Evolutionary conservation across 768 basidiomycete genomes (phyloP), one percentile per base, ranked within the genome.

Genomic region (Suillus lakei): DNA sequence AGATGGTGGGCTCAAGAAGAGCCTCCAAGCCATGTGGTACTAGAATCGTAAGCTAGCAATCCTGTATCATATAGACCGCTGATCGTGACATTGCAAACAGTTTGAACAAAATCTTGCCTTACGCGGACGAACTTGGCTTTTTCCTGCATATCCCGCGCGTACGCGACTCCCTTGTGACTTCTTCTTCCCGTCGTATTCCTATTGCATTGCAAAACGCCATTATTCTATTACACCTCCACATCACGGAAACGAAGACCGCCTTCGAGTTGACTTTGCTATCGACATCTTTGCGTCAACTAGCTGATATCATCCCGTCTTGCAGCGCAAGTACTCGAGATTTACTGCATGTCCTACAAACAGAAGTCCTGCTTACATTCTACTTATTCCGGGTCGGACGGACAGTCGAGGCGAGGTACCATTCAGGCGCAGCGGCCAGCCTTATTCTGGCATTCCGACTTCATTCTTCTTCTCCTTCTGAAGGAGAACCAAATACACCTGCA

Each of bases 331-430:
- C 70, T 66, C 78, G 65, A 72, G 78, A 64, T 70, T 77, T 86
- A 38, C 69, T 89, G 21, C 83, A 88, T 60, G 83, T 86, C 18
- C 70, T 90, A 10, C 89, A 90, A 66, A 82, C 86, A 0, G 84
- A 91, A 65, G 77, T 91, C 5, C 80, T 93, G n/a, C 79, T 92
- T 32, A 79, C 87, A 1, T 84, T 86, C 69, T 91, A 88, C 72
- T 86, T 91, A 70, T 85, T 88, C 71, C 84, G 85, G 56, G 83
- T 78, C 23, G 88, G 87, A 62, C 81, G 85, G 38, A 75, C 85
- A 41, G 78, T 90, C 2, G 88, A 89, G 66, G 91, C 89, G 8
- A 86, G 86, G 70, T 83, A 83, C 64, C 85, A 84, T 66, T 79
- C 84, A 28, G 83, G 83, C 55, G 77, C 83, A 13, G 79, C 86